Evolutionary conservation across 352 stramenopile genomes (phyloP), one percentile per base, ranked within the genome.

Genomic region (Phytophthora pluvialis): DNA sequence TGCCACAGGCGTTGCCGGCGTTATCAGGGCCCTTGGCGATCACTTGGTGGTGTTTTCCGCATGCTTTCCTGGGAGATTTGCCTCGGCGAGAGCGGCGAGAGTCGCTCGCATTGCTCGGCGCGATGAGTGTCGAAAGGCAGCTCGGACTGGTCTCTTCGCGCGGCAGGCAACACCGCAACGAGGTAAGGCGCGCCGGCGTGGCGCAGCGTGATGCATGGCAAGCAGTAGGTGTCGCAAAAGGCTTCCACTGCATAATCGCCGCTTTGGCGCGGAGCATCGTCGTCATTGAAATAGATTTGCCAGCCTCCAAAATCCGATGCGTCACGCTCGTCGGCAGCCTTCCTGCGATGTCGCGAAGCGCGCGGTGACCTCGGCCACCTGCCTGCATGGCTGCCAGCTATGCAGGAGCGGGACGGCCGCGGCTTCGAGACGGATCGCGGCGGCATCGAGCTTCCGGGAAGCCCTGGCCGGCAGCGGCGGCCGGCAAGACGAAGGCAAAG

Each of bases 221-320:
- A 52, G n/a, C 46, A 39, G n/a, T 16, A 62, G 48, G 46, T 65
- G 38, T 65, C 57, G 46, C 57, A 55, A 59, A 31, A 44, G n/a
- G 26, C 38, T 38, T 16, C 16, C 15, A 16, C 21, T 21, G 21
- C 21, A 21, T 21, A 21, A 50, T 35, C 26, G 25, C 43, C 21
- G 12, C 49, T 25, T 57, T 32, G 18, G 11, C 4, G 33, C 18
- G 15, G 8, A 54, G 32, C 48, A 21, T 45, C 25, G 49, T 48
- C 54, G 54, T 61, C 53, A 61, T 42, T 52, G 25, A 39, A 63
- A 55, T 63, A 42, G 33, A 63, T 63, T 63, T 35, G 25, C 33
- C 38, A 40, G 29, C 25, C 40, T 25, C 18, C 3, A 15, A 21
- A 21, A 2, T 47, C 18, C 3, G 43, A 52, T 52, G 31, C 47